Base-by-base conservation (phyloP, 495 filamentous ascomycete genomes). In the Cercophora scortea region DNA sequence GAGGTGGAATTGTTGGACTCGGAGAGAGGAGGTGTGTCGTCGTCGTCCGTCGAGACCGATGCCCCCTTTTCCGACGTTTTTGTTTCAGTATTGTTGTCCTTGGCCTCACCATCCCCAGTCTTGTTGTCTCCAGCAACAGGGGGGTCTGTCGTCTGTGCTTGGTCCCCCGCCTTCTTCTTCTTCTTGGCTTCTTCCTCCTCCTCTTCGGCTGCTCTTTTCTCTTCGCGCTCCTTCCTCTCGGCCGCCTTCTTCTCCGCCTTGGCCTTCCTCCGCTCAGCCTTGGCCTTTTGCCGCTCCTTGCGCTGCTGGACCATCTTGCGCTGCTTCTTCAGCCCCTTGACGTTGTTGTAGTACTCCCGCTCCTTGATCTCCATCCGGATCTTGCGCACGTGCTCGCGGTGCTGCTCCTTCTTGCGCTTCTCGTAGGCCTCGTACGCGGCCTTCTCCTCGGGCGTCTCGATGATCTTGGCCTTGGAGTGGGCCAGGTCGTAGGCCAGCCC, bases 401-500 rank as follows among this genome's bases (percentile, higher is more conserved):
- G 78, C 57, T 83, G 77, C 18, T 79, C 69, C 53, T 69, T 63
- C 49, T 70, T 62, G 42, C 61, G 65, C 45, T 67, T 64, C 46
- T 69, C 65, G 18, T 62, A 60, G 10, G 68, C 67, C 54, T 73
- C 66, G 10, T 68, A 66, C 1, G 71, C 75, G 53, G 66, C 58
- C 64, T 82, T 84, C 60, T 89, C 85, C 49, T 78, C 72, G n/a
- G 83, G 72, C 6, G 81, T 82, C 57, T 89, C 84, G 32, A 73
- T 65, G 16, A 85, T 72, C 17, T 84, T 77, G 15, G 84, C 86
- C 64, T 90, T 91, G 36, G 82, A 84, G 60, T 94, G 88, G 4
- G 90, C 89, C 9, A 92, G 68, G 61, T 96, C 91, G 52, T 95
- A 94, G 5, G 85, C 83, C 32, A 86, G 77, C 4, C 88, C 90